Evolutionary conservation across 805 yeast species (phyloP).

Genomic region (Debaryomyces tyrocola): DNA sequence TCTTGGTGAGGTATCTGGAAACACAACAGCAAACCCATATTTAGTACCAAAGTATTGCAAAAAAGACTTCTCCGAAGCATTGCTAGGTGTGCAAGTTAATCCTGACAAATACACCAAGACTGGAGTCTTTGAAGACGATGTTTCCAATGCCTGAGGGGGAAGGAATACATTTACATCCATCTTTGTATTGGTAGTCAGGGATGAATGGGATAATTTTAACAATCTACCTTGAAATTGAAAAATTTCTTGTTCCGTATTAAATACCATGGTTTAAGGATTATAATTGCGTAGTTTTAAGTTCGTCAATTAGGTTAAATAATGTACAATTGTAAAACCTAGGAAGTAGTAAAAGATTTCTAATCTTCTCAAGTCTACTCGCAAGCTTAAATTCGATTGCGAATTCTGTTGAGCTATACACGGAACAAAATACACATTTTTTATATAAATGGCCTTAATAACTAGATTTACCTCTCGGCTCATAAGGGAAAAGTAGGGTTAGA

Average conservation of each 20-base stretch:
- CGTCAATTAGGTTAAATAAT: neutral
- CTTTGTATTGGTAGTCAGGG: slow-evolving; percentile 58
- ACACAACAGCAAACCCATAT: slow-evolving; percentile 83
- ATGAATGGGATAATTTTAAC: slow-evolving; percentile 72
- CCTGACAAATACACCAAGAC: slow-evolving; percentile 83
- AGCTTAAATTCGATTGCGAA: neutral
- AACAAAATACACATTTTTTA: no score
- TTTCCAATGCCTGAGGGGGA: slow-evolving; percentile 47
- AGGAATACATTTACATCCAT: slow-evolving; percentile 86
- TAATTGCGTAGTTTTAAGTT: neutral
- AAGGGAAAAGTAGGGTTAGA: slow-evolving; percentile 28
- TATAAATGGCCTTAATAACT: slow-evolving; percentile 3
- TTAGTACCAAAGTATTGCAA: slow-evolving; percentile 78
- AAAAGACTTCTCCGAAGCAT: slow-evolving; percentile 91
- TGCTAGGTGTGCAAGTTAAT: slow-evolving; percentile 88
- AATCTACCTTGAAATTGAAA: slow-evolving; percentile 73
- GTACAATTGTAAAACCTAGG: neutral
- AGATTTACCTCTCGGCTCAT: slow-evolving; percentile 24
- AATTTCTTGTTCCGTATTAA: slow-evolving; percentile 54
- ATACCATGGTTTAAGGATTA: slow-evolving; percentile 36
- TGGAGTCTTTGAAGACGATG: slow-evolving; percentile 49
- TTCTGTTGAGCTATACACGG: no score
- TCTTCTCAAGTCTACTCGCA: neutral
- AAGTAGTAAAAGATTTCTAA: neutral
- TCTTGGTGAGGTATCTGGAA: slow-evolving; percentile 97